Conservation (phyloP, 2,329 filamentous ascomycete species). For the Sporothrix dimorphospora region DNA sequence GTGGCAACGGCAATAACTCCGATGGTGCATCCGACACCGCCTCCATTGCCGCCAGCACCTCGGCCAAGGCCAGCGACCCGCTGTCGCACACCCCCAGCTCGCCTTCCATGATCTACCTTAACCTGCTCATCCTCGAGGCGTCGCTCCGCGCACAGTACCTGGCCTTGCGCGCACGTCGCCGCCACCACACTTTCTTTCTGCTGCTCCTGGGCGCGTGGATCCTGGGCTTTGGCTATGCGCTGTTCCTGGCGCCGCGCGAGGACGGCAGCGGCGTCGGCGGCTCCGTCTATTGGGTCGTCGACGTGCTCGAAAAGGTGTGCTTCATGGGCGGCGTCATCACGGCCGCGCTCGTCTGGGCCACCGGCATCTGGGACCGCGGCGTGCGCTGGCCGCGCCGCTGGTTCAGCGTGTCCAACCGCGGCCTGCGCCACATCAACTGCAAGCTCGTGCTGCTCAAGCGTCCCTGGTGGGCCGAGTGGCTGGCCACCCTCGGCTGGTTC, state of each 20-base stretch:
- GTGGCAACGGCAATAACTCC: background rate
- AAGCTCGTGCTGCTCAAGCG: constrained; percentile 90
- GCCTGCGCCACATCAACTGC: constrained; percentile 89
- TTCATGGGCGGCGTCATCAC: constrained; percentile 91
- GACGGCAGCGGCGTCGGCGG: constrained; percentile 90
- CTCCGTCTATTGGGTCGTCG: constrained; percentile 94
- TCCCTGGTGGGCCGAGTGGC: constrained; percentile 77
- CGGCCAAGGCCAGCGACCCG: constrained; percentile 64
- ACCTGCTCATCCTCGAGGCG: constrained; percentile 94
- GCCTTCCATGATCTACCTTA: constrained; percentile 95
- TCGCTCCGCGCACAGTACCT: constrained; percentile 92
- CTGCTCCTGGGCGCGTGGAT: constrained; percentile 80
- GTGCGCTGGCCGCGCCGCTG: constrained; percentile 92
- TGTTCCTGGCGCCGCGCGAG: constrained; percentile 94
- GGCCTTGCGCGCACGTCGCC: constrained; percentile 80
- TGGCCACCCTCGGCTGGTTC: constrained; percentile 74
- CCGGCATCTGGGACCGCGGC: constrained; percentile 94
- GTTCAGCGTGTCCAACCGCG: constrained; percentile 86
- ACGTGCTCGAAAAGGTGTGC: constrained; percentile 86
- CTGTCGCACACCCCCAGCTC: constrained; percentile 83
- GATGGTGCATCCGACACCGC: constrained; percentile 36
- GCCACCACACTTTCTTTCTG: constrained; percentile 93
- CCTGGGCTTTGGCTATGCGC: constrained; percentile 80
- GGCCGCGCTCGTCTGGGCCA: constrained; percentile 84
- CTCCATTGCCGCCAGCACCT: constrained; percentile 48